phyloP scores from a whole-genome alignment of 208 protist genomes.

The Histomonas meleagridis region DNA sequence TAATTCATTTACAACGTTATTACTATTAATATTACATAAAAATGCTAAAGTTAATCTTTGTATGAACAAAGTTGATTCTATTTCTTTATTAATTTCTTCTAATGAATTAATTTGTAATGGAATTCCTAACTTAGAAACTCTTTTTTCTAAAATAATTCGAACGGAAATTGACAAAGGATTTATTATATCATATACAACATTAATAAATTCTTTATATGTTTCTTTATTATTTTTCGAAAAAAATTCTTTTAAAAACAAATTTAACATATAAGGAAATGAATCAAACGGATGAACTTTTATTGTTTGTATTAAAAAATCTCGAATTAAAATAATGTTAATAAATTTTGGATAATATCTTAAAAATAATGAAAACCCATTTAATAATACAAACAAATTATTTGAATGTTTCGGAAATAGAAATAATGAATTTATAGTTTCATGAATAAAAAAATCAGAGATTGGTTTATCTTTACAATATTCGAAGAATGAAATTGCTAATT shows the following conservation, averaged over 20 bases:
- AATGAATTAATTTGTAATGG: background rate
- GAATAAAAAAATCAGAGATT: background rate
- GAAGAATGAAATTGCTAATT: background rate
- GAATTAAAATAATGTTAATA: background rate
- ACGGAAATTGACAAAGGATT: background rate
- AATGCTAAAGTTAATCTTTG: background rate
- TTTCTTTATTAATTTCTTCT: background rate
- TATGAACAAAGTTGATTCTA: background rate
- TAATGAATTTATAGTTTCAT: background rate
- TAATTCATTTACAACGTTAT: background rate
- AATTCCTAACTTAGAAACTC: background rate
- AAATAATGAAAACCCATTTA: background rate
- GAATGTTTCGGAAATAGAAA: background rate
- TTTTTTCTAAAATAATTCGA: background rate
- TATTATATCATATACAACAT: conserved; percentile 3
- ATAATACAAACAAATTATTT: background rate
- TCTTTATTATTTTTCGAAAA: background rate
- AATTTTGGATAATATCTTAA: background rate
- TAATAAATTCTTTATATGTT: background rate
- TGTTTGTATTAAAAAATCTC: background rate
- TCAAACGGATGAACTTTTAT: background rate
- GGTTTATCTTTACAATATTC: background rate
- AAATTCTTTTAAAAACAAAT: background rate
- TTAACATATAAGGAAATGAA: background rate
- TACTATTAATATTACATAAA: background rate